A percentile compares a stretch with the other conserved stretches of the same genome.
These are phyloP conservation scores for Hyphochytrium catenoides DNA, from an alignment of 352 stramenopile genomes.

Conservation along the genomic window DNA sequence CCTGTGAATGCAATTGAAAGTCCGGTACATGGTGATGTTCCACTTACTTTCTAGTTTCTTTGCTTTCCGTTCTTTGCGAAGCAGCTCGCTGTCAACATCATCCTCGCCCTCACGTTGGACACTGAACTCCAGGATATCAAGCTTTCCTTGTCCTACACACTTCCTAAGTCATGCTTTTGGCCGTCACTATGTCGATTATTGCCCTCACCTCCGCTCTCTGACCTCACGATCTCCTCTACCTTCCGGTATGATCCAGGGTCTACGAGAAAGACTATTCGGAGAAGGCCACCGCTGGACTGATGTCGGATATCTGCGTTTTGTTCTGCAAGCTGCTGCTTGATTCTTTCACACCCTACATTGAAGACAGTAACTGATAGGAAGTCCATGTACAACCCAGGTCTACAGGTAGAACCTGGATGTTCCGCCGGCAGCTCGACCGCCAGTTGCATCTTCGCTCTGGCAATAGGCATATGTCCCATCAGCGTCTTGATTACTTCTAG, in stretches of 20 bases:
- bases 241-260: conserved; percentile 41
- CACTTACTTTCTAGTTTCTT: conserved; percentile 4
- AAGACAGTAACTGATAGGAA: background rate
- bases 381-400: conserved; percentile 6
- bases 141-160: conserved; percentile 25
- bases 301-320: conserved; percentile 37
- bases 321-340: conserved; percentile 28
- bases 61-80: conserved; percentile 12
- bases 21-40: too few species aligned
- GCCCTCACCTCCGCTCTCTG: too few species aligned
- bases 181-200: too few species aligned
- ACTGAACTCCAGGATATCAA: conserved; percentile 77
- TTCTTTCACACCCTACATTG: conserved; percentile 14
- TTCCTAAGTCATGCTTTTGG: too few species aligned
- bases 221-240: conserved; percentile 32
- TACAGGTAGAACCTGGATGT: conserved; percentile 19
- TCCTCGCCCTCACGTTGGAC: conserved; percentile 69
- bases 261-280: conserved; percentile 39
- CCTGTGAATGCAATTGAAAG: too few species aligned
- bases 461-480: conserved; percentile 73
- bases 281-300: conserved; percentile 22
- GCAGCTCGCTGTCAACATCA: conserved; percentile 72
- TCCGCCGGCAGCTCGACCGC: too few species aligned
- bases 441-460: conserved; percentile 90
- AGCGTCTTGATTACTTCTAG: conserved; percentile 90